These are phyloP conservation scores for Oropetium thomaeum DNA, from an alignment of 176 grass and related monocot species.

Conservation along the genomic window DNA sequence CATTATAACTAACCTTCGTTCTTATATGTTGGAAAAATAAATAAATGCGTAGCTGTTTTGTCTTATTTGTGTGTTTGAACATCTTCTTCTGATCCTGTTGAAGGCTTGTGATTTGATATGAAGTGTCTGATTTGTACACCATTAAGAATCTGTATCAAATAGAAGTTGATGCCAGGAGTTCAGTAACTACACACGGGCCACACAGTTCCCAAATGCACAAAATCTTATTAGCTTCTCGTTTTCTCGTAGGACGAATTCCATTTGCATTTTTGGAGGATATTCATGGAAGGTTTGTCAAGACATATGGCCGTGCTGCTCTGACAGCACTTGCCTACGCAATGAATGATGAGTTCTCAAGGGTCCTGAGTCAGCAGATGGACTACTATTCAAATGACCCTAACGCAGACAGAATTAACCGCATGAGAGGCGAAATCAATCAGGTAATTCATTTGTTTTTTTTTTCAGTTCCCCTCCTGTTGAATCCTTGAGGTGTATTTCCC, in stretches of 20 bases:
- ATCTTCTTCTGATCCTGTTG: not conserved
- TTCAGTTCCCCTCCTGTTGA: not conserved
- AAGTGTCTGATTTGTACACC: not conserved
- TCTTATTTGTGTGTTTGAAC: not conserved
- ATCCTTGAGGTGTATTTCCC: not conserved
- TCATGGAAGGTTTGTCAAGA: constrained; percentile 90
- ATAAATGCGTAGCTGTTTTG: not conserved
- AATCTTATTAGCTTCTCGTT: constrained; percentile 4
- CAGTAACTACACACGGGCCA: no score
- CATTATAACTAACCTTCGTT: not conserved
- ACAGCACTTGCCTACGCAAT: constrained; percentile 84
- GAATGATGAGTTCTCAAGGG: constrained; percentile 98
- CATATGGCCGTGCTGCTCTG: constrained; percentile 80
- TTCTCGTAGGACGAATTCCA: constrained; percentile 67
- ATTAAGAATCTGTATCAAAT: not conserved
- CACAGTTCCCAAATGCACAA: no score
- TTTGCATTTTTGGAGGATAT: constrained; percentile 97
- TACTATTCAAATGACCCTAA: constrained; percentile 96
- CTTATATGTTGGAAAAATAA: not conserved
- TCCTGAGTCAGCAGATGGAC: constrained; percentile 88
- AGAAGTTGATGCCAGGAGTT: not conserved
- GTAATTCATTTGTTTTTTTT: constrained; percentile 26
- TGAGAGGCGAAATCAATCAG: constrained; percentile 95
- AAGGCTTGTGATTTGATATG: not conserved
- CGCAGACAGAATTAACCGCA: constrained; percentile 88